Evolutionary conservation across 2,329 filamentous ascomycete genomes (phyloP).

Genomic region (Ophiognomonia clavigignenti-juglandacearum): DNA sequence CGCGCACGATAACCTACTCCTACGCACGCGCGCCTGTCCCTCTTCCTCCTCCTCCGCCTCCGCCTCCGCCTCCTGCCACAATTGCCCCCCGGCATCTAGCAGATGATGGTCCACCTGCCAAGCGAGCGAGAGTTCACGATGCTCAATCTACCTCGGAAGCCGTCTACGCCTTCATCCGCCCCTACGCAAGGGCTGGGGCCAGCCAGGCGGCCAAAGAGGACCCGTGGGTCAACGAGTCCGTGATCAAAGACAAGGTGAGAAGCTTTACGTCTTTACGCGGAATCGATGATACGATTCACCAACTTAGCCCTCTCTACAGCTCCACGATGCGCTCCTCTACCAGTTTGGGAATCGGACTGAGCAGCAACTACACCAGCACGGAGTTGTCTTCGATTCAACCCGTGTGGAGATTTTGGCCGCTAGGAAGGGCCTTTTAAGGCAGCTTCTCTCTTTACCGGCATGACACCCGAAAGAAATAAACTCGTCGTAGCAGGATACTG

Average conservation of each 20-base stretch:
- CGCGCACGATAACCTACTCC: no score
- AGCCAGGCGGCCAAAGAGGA: not conserved
- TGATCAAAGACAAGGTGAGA: slow-evolving; percentile 5
- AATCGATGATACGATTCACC: no score
- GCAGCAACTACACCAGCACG: not conserved
- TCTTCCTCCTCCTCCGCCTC: no score
- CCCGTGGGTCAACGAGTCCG: not conserved
- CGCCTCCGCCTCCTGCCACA: not conserved
- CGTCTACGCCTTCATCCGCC: not conserved
- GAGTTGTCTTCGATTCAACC: not conserved
- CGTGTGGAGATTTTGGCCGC: not conserved
- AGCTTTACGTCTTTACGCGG: no score
- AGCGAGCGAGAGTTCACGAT: slow-evolving; percentile 5
- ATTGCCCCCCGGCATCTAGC: not conserved
- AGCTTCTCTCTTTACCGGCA: slow-evolving; percentile 7
- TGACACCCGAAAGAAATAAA: not conserved
- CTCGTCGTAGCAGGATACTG: not conserved
- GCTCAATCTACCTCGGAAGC: not conserved
- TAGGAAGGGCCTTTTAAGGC: not conserved
- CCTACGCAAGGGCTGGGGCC: slow-evolving; percentile 4
- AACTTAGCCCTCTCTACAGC: not conserved
- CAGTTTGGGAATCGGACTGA: not conserved
- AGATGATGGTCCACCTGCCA: not conserved
- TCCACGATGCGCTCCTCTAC: not conserved
- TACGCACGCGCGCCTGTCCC: not conserved